Evolutionary conservation across 75 land plant genomes (phyloP), one percentile per base, ranked within the genome.

Genomic region (Gnetum montanum): DNA sequence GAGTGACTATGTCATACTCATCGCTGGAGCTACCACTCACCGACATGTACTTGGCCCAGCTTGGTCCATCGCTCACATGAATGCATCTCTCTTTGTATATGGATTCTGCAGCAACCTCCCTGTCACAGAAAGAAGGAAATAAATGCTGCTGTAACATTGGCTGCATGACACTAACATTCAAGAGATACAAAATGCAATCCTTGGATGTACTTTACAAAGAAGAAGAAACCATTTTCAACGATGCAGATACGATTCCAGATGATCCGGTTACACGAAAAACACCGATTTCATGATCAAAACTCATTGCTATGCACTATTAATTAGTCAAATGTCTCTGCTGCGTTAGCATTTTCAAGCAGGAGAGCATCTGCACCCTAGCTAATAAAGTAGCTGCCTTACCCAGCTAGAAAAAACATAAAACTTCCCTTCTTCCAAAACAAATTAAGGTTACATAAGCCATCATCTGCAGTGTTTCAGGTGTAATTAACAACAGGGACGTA

Each of bases 21-120:
- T 73, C 75, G 19, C 20, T 63, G 2, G 23, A 24, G 43, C 41
- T 43, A 8, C 76, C 76, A 23, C 54, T 43, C 4, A 68, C 24
- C 19, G 72, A 73, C 76, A 73, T 73, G 22, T 68, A 73, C 61
- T 73, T 73, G 16, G 56, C 67, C 76, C 76, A 73, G 46, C 46
- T 46, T 29, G 26, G 31, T 8, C 66, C 73, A 45, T 69, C 49
- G 8, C 34, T 25, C 29, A 73, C 61, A 4, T 35, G 40, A 29
- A 69, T 27, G 43, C 72, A 68, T 31, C 66, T 54, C 30, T 73
- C 76, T 34, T 73, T 73, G 33, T 57, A 69, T 8, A 73, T 60
- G 2, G 61, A 45, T 50, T 73, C 76, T 37, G 61, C 64, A 1
- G 76, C 76, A 11, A 26, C 22, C 22, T 73, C 76, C 34, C 76